Evolutionary conservation across 208 protist genomes (phyloP), one percentile per base, ranked within the genome.

Genomic region (Leptomonas seymouri): DNA sequence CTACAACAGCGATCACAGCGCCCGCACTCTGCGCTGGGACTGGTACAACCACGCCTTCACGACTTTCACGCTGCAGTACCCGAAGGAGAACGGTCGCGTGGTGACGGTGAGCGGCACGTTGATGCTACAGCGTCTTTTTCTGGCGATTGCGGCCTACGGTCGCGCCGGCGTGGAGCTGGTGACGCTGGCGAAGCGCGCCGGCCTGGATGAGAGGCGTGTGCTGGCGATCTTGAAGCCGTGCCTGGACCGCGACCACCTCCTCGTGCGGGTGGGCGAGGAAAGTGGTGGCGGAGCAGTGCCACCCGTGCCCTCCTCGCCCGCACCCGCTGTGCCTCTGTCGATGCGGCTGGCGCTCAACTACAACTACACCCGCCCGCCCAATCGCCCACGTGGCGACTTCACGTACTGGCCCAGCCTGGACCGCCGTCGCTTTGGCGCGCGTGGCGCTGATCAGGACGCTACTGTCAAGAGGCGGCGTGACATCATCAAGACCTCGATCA

Each of bases 261-360:
- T 78, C 31, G 62, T 69, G 31, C 54, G 51, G 15, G 30, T 62
- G 20, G 44, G 41, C n/a, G 57, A 64, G 23, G 30, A 31, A 28
- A 23, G 30, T 18, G 41, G 20, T 12, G 56, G 11, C 14, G 54
- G 9, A 27, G 31, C 31, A 25, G 25, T 31, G 1, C 30, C 28
- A 18, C 12, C 51, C 7, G 28, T 28, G 14, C 16, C 51, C 28
- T 2, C 21, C 48, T 53, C 48, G n/a, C n/a, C 21, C 23, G 16
- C 21, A 12, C 21, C 48, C 18, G 48, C 48, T 28, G 48, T 21
- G 54, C 27, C 42, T 16, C 39, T 41, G 31, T 34, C 51, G 11
- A 69, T 77, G 46, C 63, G 73, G 9, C 74, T 85, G 16, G 75
- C 61, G 12, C 67, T 87, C 41, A 79, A 81, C 58, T 82, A 83